These are phyloP conservation scores for Imleria badia DNA, from an alignment of 768 basidiomycete species.

Conservation along the genomic window DNA sequence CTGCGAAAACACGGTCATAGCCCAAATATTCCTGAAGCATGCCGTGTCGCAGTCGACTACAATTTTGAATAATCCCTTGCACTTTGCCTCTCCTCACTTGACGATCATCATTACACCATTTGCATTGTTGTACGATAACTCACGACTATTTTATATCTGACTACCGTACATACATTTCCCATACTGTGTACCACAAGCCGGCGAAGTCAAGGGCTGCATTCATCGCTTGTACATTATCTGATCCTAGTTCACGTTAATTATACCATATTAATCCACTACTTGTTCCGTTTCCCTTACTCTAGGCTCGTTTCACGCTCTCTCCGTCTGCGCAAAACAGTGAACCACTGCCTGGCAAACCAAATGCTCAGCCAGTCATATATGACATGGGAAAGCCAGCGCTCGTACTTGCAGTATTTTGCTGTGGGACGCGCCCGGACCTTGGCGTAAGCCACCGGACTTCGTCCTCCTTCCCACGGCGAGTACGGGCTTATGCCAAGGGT, in stretches of 20 bases:
- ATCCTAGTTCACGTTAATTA: constrained; percentile 32
- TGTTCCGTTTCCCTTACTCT: background rate
- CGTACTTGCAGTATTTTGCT: background rate
- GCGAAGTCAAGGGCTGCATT: constrained; percentile 17
- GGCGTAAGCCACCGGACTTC: background rate
- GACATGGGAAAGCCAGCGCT: constrained; percentile 10
- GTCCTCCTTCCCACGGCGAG: constrained; percentile 14
- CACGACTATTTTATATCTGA: constrained; percentile 27
- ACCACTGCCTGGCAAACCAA: too few relatives aligned
- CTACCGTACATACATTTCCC: constrained; percentile 27
- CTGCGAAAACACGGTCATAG: constrained; percentile 61
- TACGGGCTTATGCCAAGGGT: constrained; percentile 5
- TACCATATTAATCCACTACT: constrained; percentile 34
- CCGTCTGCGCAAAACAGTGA: too few relatives aligned
- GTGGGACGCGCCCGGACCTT: constrained; percentile 14
- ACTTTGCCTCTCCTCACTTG: background rate
- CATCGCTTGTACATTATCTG: constrained; percentile 30
- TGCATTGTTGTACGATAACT: constrained; percentile 31
- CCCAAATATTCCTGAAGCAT: constrained; percentile 62
- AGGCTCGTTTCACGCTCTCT: too few relatives aligned
- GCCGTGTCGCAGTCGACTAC: constrained; percentile 72
- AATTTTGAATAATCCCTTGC: constrained; percentile 51
- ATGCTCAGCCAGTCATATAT: background rate
- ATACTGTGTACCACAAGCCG: constrained; percentile 19
- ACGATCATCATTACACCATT: constrained; percentile 24